Evolutionary conservation across 2,329 filamentous ascomycete species (phyloP), one percentile per base, ranked within the genome.

Genomic region (Neofusicoccum cordaticola): DNA sequence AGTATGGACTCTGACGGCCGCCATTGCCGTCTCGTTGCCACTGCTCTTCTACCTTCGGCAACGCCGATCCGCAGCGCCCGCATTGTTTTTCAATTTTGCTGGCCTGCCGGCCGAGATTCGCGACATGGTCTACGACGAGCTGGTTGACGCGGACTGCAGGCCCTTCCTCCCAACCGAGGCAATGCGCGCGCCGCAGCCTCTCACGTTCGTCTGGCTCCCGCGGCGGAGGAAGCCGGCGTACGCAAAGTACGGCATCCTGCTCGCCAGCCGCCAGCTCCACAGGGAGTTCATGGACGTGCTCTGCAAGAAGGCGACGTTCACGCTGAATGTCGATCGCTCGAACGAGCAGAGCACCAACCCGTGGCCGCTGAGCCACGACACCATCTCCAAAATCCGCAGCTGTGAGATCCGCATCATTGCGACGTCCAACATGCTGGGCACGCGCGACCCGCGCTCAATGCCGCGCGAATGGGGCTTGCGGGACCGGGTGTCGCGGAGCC

Each of bases 341-440:
- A 77, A 76, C 64, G 74, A 74, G 66, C 63, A 34, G 62, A 53
- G 17, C 44, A n/a, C 50, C 13, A 17, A 53, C 41, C 47, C 76
- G n/a, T 77, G 75, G 75, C 62, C 62, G n/a, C 71, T 77, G 35
- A 13, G 68, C 48, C 61, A 68, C 0, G n/a, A 66, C 31, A 67
- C 68, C 15, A 58, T 76, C 42, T 56, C 68, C 31, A 45, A 67
- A 11, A 61, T 77, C 9, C 70, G 70, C 51, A 69, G 70, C 56
- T 73, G 70, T 48, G 69, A 71, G 11, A 68, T 78, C 35, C 69
- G 70, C 13, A 71, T 78, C 66, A 64, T 72, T 57, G 72, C 72
- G 12, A 77, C 75, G 1, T 73, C 73, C 17, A 65, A 64, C 7
- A 77, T 77, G 74, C 72, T 78, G 57, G 75, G 74, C 51, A 71